These are phyloP conservation scores for Trapa incisa DNA, from an alignment of 345 rosid genomes.

Conservation along the genomic window DNA sequence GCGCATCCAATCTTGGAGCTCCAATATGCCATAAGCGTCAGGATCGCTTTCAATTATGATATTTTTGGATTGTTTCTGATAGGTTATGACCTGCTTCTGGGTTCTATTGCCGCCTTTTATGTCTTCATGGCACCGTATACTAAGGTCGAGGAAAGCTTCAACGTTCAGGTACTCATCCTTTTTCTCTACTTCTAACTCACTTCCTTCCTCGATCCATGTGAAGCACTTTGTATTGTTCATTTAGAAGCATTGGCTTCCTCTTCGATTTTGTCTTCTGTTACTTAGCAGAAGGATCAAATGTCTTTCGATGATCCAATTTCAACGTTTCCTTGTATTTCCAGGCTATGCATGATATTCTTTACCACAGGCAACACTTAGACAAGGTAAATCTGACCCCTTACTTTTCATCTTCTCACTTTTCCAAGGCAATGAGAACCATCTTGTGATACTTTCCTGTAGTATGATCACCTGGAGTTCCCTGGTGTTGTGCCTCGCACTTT, in stretches of 20 bases:
- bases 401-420: not conserved
- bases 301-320: not conserved
- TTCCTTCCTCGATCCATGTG: not conserved
- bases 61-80: not conserved
- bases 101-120: slow-evolving; percentile 67
- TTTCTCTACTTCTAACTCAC: no score
- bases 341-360: slow-evolving; percentile 94
- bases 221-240: not conserved
- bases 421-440: not conserved
- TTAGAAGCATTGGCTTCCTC: not conserved
- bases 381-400: slow-evolving; percentile 34
- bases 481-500: slow-evolving; percentile 99
- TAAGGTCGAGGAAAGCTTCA: slow-evolving; percentile 98
- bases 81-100: slow-evolving; percentile 80
- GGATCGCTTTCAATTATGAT: not conserved
- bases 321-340: slow-evolving; percentile 9
- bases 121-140: slow-evolving; percentile 69
- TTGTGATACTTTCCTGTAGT: slow-evolving; percentile 24
- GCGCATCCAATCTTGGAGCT: not conserved
- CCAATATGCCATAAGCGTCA: not conserved
- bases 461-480: slow-evolving; percentile 94
- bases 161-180: slow-evolving; percentile 43
- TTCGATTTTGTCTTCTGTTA: not conserved
- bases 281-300: not conserved
- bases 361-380: slow-evolving; percentile 51